A percentile compares a stretch with the other conserved stretches of the same genome.
Conservation (phyloP, 768 basidiomycete species). For the Pleurotus platypus region DNA sequence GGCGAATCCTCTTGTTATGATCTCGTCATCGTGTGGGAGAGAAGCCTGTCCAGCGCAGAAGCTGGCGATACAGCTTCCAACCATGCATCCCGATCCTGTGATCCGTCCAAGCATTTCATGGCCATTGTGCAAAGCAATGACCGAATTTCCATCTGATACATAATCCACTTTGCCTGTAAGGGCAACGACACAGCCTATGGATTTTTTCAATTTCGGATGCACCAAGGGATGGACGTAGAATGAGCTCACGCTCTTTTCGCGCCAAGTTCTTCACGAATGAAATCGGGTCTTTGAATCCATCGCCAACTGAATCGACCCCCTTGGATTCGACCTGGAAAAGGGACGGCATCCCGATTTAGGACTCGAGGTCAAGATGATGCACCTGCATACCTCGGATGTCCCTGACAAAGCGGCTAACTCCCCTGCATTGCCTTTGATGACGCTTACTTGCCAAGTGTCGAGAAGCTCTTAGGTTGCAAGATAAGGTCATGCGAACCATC, state of each 20-base stretch:
- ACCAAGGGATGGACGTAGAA: neutral
- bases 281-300: conserved; percentile 73
- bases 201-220: neutral
- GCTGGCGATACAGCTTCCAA: conserved; percentile 72
- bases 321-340: conserved; percentile 56
- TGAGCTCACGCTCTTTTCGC: conserved; percentile 62
- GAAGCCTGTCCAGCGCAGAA: conserved; percentile 70
- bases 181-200: conserved; percentile 71
- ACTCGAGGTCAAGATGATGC: neutral
- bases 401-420: conserved; percentile 80
- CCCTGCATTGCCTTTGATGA: conserved; percentile 93
- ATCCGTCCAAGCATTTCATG: conserved; percentile 70
- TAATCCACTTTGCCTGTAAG: conserved; percentile 81
- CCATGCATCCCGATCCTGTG: conserved; percentile 88
- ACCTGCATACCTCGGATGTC: conserved; percentile 60
- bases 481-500: too few species aligned
- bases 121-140: conserved; percentile 75
- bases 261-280: conserved; percentile 69
- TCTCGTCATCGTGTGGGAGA: conserved; percentile 27
- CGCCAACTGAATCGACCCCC: conserved; percentile 85
- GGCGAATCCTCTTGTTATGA: conserved; percentile 45
- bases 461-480: conserved; percentile 49
- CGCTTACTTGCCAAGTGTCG: conserved; percentile 76
- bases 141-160: conserved; percentile 73
- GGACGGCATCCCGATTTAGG: neutral